Conservation (phyloP, 768 basidiomycete species). For the Leccinum pellstonianum region DNA sequence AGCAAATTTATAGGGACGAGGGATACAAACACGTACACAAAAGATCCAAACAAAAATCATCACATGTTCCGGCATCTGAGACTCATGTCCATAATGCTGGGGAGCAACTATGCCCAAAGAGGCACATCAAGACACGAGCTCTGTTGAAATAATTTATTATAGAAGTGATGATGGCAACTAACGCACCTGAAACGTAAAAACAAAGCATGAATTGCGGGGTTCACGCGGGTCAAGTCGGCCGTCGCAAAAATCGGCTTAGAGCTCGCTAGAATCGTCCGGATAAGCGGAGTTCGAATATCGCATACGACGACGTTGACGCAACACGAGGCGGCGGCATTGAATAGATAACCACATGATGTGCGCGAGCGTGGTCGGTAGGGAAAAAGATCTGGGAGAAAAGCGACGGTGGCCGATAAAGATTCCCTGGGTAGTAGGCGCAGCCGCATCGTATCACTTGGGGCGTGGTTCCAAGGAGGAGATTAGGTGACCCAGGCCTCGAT, state of each 20-base stretch:
- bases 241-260: background rate
- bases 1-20: constrained; percentile 26
- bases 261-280: background rate
- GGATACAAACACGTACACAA: constrained; percentile 28
- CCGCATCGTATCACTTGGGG: background rate
- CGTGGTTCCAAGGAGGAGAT: background rate
- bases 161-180: background rate
- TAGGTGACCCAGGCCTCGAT: background rate
- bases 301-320: background rate
- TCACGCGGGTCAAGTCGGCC: constrained; percentile 7
- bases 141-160: background rate
- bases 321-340: background rate
- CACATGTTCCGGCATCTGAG: constrained; percentile 4
- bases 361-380: background rate
- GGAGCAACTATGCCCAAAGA: constrained; percentile 7
- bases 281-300: constrained; percentile 17
- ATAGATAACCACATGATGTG: too few species aligned
- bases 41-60: constrained; percentile 1
- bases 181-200: constrained; percentile 15
- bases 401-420: background rate
- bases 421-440: background rate
- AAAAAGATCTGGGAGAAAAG: too few species aligned
- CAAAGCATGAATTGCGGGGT: background rate
- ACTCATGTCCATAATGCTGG: background rate
- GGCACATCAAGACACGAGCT: background rate